phyloP scores from a whole-genome alignment of 2,329 filamentous ascomycete genomes.

The Helotiales sp. region DNA sequence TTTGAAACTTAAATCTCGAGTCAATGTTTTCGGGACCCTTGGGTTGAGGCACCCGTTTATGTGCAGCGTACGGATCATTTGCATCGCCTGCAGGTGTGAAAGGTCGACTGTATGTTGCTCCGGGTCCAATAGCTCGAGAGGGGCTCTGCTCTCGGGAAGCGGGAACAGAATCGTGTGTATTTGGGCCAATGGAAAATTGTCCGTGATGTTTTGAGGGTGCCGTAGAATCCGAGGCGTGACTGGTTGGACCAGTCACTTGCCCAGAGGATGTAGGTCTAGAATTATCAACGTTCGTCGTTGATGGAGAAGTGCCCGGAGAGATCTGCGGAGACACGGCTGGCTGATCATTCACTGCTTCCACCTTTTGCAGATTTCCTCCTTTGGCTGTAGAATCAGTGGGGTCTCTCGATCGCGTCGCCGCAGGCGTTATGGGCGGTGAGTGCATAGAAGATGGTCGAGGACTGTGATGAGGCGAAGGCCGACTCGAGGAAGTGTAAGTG shows the following conservation, averaged over 20 bases:
- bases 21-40: conserved; percentile 73
- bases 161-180: conserved; percentile 52
- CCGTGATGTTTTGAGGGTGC: conserved; percentile 32
- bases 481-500: conserved; percentile 67
- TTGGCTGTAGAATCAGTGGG: conserved; percentile 43
- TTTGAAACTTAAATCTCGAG: conserved; percentile 77
- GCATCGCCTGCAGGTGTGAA: conserved; percentile 79
- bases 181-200: conserved; percentile 42
- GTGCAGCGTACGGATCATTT: conserved; percentile 87
- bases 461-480: conserved; percentile 69
- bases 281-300: conserved; percentile 41
- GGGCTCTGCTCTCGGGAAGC: conserved; percentile 67
- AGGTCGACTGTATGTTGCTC: conserved; percentile 72
- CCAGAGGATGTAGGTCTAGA: conserved; percentile 44
- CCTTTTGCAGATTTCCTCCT: conserved; percentile 44
- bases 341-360: conserved; percentile 47
- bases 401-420: conserved; percentile 70
- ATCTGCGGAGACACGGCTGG: conserved; percentile 71
- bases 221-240: conserved; percentile 31
- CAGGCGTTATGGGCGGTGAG: conserved; percentile 87
- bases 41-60: conserved; percentile 72
- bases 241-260: conserved; percentile 35
- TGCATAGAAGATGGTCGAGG: conserved; percentile 74
- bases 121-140: conserved; percentile 62
- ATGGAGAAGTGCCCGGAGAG: conserved; percentile 58